Percentiles rank a stretch among this genome's conserved stretches.
phyloP scores from a whole-genome alignment of 495 filamentous ascomycete species.

The Neurospora sp. region DNA sequence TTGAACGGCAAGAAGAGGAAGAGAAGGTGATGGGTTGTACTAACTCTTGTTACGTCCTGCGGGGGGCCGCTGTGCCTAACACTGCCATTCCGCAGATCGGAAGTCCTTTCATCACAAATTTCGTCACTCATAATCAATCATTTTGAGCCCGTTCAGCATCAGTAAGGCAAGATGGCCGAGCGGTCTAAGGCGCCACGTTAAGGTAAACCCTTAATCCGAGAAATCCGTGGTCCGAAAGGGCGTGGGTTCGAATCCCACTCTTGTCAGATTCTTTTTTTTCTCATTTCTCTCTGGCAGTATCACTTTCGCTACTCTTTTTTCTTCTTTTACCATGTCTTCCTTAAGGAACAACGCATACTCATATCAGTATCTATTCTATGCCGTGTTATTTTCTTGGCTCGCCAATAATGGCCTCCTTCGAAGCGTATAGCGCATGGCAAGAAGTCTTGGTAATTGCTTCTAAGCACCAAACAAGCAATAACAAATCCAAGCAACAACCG shows the following conservation, averaged over 20 bases:
- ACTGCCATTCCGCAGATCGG: no score
- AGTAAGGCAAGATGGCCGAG: neutral
- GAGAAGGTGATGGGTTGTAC: no score
- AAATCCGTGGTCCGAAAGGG: conserved; percentile 3
- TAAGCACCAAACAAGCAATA: neutral
- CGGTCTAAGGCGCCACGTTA: neutral
- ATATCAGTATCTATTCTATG: neutral
- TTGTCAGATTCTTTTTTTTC: neutral
- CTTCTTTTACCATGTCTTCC: neutral
- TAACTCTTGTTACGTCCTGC: no score
- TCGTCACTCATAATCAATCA: no score
- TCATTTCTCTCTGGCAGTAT: neutral
- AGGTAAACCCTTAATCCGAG: neutral
- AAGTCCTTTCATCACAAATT: no score
- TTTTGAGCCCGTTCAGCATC: no score
- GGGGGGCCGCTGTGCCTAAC: no score
- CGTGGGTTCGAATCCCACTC: conserved; percentile 6
- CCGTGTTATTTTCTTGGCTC: neutral
- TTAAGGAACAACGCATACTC: neutral
- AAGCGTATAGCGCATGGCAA: neutral
- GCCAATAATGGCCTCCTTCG: neutral
- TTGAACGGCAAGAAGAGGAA: no score
- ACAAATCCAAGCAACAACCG: neutral
- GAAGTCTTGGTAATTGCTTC: neutral
- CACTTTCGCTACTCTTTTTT: neutral